Conservation (phyloP, 2,329 filamentous ascomycete species). For the Penicillium sp. region DNA sequence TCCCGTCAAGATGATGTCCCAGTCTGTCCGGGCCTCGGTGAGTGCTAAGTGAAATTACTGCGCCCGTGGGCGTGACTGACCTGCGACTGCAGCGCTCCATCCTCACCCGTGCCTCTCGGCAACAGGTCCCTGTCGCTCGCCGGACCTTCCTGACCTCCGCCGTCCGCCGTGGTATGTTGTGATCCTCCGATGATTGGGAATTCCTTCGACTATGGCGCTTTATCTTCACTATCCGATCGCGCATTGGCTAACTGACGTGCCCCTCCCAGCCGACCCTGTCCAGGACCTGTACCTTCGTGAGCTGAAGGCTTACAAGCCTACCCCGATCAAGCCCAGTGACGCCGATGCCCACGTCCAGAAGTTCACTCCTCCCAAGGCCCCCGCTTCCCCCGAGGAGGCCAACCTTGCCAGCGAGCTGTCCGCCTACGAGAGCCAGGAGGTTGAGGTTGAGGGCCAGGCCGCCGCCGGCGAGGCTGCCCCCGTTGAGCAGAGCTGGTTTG, state of each 20-base stretch:
- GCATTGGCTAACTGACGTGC: constrained; percentile 19
- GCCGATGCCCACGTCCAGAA: constrained; percentile 85
- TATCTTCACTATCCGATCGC: constrained; percentile 15
- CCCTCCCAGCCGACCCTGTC: constrained; percentile 75
- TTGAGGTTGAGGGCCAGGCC: constrained; percentile 88
- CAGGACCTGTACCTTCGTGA: constrained; percentile 97
- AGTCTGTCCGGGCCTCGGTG: constrained; percentile 58
- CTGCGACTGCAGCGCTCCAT: constrained; percentile 50
- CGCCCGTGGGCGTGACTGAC: constrained; percentile 6
- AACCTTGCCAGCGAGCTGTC: constrained; percentile 87
- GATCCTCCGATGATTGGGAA: constrained; percentile 10
- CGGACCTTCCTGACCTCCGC: constrained; percentile 56
- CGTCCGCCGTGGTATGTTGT: constrained; percentile 55
- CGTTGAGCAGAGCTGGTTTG: constrained; percentile 70
- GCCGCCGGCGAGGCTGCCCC: constrained; percentile 56
- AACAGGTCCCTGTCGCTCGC: constrained; percentile 52
- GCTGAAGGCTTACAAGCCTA: constrained; percentile 89
- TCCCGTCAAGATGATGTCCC: constrained; percentile 51
- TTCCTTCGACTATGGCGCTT: not conserved
- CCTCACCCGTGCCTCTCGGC: constrained; percentile 55
- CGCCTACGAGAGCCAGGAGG: constrained; percentile 88
- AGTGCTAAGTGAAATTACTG: constrained; percentile 20
- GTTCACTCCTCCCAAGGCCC: constrained; percentile 73
- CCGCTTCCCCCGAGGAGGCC: constrained; percentile 84
- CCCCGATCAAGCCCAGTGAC: constrained; percentile 76